Evolutionary conservation across 2,329 filamentous ascomycete genomes (phyloP), one percentile per base, ranked within the genome.

Genomic region (Colletotrichum gigasporum): DNA sequence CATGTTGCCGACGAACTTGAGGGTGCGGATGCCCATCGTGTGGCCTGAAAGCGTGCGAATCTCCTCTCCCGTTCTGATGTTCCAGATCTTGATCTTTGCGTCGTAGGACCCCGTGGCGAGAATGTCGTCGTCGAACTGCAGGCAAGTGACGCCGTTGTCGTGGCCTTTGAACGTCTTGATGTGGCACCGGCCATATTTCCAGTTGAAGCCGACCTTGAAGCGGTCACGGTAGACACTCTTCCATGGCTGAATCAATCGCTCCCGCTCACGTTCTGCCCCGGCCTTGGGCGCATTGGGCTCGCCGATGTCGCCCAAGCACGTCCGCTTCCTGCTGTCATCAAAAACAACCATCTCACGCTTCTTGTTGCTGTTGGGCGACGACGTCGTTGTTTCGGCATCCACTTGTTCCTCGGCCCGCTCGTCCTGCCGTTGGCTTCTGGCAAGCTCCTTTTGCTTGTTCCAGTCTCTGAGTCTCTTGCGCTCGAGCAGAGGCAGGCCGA

Each of bases 211-310:
- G 48, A 99, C 94, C 75, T 95, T 96, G 83, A 95, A 98, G 14
- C 93, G 88, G 75, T 97, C 95, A 68, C 93, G 92, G 81, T 99
- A 99, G 1, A 99, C 93, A 66, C 97, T 94, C 78, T 99, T 99
- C 96, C 96, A 99, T 91, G 58, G 94, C 28, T 93, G 80, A 52
- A 84, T 85, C 67, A 82, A 84, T 24, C 81, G 83, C 63, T 83
- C 80, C 4, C 76, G 72, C 59, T 78, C 78, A 18, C 75, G 69
- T 47, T 74, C 69, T 6, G 78, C 52, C 59, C 73, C 70, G 64
- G 51, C 71, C 61, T 57, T 66, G 37, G 39, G 51, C 12, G 63
- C 48, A 32, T 28, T 45, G 20, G 57, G 65, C 55, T 67, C 65
- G 14, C 51, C 63, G 14, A 45, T n/a, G 10, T 57, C 62, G 28